Base-by-base conservation (phyloP, 805 yeast species). In the Candida parachauliodes region DNA sequence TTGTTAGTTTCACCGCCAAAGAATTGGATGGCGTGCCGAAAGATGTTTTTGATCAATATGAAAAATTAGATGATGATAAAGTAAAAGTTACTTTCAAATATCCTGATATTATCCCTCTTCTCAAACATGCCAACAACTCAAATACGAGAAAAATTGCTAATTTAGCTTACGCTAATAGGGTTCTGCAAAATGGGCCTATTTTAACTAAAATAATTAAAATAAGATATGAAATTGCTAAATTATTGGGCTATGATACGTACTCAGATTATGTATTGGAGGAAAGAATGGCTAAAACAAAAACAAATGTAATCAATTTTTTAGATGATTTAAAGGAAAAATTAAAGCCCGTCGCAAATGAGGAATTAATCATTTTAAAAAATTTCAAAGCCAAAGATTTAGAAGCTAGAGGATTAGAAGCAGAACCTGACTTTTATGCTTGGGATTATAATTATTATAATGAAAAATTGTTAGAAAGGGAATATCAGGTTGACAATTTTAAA, bases 31-130 rank as follows among this genome's bases (percentile, higher is more conserved):
- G 95, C 27, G 83, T 87, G 29, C 89, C 95, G 2, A 70, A 72
- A 27, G 77, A 76, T 40, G 76, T 76, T 2, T 48, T 83, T 46
- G 70, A 69, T 14, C 83, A 74, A 51, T 81, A 79, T 50, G 82
- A 73, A 37, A 61, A 59, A 40, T 62, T 66, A 17, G 61, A 62
- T 24, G 61, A 59, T 8, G 71, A 64, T 15, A 57, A 62, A 36
- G 46, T 41, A 26, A 81, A 81, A 52, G 82, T 87, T 69, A 82
- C 93, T 2, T 84, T 76, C 65, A 85, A 87, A 57, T 83, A 83
- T 51, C 93, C 95, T 1, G 95, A 86, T 53, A 58, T 82, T 33
- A 65, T 81, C 44, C 94, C 94, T 2, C 82, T 83, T n/a, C 59
- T 84, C 57, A 83, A 83, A 55, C 79, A 79, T 56, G 89, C 94